These are phyloP conservation scores for Casaregolazyma suthepensis DNA, from an alignment of 1,139 yeast species.

Conservation along the genomic window DNA sequence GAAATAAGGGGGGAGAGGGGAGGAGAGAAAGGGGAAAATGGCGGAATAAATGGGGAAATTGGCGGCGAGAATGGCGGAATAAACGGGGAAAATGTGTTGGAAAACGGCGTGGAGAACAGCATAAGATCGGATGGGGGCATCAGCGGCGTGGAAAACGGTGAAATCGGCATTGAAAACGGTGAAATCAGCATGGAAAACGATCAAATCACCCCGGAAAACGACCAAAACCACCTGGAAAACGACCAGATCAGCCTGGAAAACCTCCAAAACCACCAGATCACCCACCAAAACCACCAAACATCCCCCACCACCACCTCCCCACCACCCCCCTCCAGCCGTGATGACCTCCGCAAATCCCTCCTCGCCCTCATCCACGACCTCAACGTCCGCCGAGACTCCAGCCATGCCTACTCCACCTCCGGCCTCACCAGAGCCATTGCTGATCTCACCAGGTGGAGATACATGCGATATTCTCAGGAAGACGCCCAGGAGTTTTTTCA, in stretches of 20 bases:
- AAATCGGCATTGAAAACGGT: too few relatives aligned
- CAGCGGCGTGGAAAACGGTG: too few relatives aligned
- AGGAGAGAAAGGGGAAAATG: background rate
- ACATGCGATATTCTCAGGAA: constrained; percentile 82
- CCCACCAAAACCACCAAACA: too few relatives aligned
- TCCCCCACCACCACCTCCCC: too few relatives aligned
- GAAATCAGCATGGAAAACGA: too few relatives aligned
- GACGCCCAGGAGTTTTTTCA: constrained; percentile 95
- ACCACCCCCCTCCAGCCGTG: background rate
- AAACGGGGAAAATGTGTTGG: background rate
- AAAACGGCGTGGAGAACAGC: background rate
- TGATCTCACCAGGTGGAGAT: constrained; percentile 52
- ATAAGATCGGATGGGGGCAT: too few relatives aligned
- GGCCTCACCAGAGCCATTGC: constrained; percentile 60
- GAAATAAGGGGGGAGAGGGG: background rate
- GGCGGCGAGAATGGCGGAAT: too few relatives aligned
- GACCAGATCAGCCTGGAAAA: too few relatives aligned
- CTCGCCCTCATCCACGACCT: constrained; percentile 28
- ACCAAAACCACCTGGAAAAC: too few relatives aligned
- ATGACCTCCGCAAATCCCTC: background rate
- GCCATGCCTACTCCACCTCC: constrained; percentile 54
- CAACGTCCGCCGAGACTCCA: constrained; percentile 29
- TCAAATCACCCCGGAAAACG: too few relatives aligned
- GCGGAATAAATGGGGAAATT: too few relatives aligned
- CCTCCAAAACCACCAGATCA: too few relatives aligned